Percentiles rank a stretch among this genome's conserved stretches.
phyloP scores from a whole-genome alignment of 2,329 filamentous ascomycete species.

The Zasmidium cellare region DNA sequence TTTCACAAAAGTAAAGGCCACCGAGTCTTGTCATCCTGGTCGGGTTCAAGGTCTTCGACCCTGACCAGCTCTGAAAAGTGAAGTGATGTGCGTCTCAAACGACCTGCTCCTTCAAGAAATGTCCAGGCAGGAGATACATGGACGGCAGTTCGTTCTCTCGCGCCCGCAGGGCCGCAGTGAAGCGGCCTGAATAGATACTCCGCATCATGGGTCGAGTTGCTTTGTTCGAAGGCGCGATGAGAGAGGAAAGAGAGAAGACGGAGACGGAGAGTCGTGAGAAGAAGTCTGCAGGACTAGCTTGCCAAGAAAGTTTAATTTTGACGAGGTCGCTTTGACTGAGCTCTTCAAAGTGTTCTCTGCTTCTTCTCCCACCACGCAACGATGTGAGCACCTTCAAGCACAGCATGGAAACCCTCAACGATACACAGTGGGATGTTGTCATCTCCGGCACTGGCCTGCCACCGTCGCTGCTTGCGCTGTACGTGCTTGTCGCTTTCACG shows the following conservation, averaged over 20 bases:
- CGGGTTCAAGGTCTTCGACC: too few species aligned
- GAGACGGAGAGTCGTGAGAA: conserved; percentile 3
- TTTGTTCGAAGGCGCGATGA: conserved; percentile 34
- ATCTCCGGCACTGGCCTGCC: conserved; percentile 55
- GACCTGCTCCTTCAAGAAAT: conserved; percentile 50
- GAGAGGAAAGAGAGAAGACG: conserved; percentile 20
- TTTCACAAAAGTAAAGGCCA: too few species aligned
- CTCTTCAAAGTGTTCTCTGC: background rate
- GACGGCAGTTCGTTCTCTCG: conserved; percentile 46
- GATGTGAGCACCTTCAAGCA: conserved; percentile 8
- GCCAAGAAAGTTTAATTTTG: background rate
- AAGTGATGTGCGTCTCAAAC: conserved; percentile 50
- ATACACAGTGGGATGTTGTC: conserved; percentile 53
- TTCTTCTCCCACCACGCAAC: conserved; percentile 1
- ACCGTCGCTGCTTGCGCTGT: conserved; percentile 56
- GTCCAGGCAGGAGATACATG: conserved; percentile 56
- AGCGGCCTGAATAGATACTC: conserved; percentile 34
- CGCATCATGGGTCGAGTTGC: conserved; percentile 24
- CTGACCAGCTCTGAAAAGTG: background rate
- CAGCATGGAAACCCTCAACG: conserved; percentile 51
- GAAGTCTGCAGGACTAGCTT: conserved; percentile 8
- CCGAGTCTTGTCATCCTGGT: too few species aligned
- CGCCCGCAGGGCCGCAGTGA: conserved; percentile 45
- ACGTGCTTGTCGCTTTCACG: conserved; percentile 33
- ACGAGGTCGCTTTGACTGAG: conserved; percentile 1